Percentiles rank a stretch among this genome's conserved stretches.
Conservation (phyloP, 2,329 filamentous ascomycete species). For the Fusarium keratoplasticum region DNA sequence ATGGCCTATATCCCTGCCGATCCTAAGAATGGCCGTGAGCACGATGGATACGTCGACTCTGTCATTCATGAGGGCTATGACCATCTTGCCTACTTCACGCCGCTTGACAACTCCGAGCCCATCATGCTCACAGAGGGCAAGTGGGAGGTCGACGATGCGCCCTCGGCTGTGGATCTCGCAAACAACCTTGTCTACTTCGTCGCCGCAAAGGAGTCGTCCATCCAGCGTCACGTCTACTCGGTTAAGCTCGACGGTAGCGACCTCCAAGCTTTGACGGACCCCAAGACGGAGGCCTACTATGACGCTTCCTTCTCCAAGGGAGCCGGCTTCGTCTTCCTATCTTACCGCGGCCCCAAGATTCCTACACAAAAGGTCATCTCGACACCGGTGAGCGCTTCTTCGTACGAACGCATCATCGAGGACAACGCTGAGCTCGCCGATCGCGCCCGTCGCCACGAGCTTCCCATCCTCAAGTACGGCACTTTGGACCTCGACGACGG, state of each 20-base stretch:
- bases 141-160: conserved; percentile 92
- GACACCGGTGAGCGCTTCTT: conserved; percentile 75
- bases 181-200: conserved; percentile 93
- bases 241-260: conserved; percentile 85
- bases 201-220: conserved; percentile 86
- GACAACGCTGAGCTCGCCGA: conserved; percentile 78
- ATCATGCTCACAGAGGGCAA: conserved; percentile 86
- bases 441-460: conserved; percentile 78
- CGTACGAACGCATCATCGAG: conserved; percentile 79
- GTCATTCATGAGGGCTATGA: conserved; percentile 88
- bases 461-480: conserved; percentile 85
- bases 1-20: conserved; percentile 91
- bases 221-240: conserved; percentile 91
- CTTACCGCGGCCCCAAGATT: conserved; percentile 84
- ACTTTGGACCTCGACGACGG: conserved; percentile 85
- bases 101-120: conserved; percentile 84
- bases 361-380: conserved; percentile 93
- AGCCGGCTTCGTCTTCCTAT: conserved; percentile 85
- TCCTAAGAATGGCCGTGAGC: conserved; percentile 75
- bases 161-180: conserved; percentile 84
- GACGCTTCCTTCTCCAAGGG: conserved; percentile 84
- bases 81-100: conserved; percentile 93
- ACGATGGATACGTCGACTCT: conserved; percentile 94
- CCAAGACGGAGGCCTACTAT: conserved; percentile 80
- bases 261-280: conserved; percentile 80